Evolutionary conservation across 192 early-diverging fungal species (phyloP).

Genomic region (Helicostylum pulchrum): DNA sequence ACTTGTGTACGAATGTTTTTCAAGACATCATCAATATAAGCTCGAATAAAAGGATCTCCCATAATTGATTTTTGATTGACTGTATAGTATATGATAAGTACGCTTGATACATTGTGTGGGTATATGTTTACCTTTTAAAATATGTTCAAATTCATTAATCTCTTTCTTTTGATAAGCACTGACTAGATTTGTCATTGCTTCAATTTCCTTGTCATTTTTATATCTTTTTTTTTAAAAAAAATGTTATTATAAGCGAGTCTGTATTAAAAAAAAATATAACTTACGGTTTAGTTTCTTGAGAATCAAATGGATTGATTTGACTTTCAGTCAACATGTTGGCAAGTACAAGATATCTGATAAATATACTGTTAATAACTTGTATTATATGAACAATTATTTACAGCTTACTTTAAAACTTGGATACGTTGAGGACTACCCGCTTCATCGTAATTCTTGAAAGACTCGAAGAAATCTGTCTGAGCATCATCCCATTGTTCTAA

Average conservation of each 20-base stretch:
- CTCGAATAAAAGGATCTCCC: slow-evolving; percentile 85
- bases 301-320: slow-evolving; percentile 94
- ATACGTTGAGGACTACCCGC: slow-evolving; percentile 92
- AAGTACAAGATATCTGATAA: slow-evolving; percentile 75
- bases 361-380: background rate
- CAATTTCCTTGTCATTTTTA: slow-evolving; percentile 87
- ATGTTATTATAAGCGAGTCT: background rate
- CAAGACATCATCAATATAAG: slow-evolving; percentile 89
- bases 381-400: background rate
- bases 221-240: slow-evolving; percentile 50
- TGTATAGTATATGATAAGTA: slow-evolving; percentile 5
- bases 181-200: slow-evolving; percentile 91
- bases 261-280: slow-evolving; percentile 15
- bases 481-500: slow-evolving; percentile 88
- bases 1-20: slow-evolving; percentile 93
- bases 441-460: slow-evolving; percentile 98
- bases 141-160: slow-evolving; percentile 85
- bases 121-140: slow-evolving; percentile 51
- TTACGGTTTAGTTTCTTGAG: slow-evolving; percentile 93
- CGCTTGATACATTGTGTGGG: background rate
- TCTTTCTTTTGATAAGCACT: slow-evolving; percentile 88
- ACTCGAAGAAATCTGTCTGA: slow-evolving; percentile 93
- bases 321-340: slow-evolving; percentile 97
- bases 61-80: slow-evolving; percentile 74
- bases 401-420: slow-evolving; percentile 76